A percentile compares a stretch with the other conserved stretches of the same genome.
These are phyloP conservation scores for Oryza nivara DNA, from an alignment of 176 grass and related monocot genomes.

Conservation along the genomic window DNA sequence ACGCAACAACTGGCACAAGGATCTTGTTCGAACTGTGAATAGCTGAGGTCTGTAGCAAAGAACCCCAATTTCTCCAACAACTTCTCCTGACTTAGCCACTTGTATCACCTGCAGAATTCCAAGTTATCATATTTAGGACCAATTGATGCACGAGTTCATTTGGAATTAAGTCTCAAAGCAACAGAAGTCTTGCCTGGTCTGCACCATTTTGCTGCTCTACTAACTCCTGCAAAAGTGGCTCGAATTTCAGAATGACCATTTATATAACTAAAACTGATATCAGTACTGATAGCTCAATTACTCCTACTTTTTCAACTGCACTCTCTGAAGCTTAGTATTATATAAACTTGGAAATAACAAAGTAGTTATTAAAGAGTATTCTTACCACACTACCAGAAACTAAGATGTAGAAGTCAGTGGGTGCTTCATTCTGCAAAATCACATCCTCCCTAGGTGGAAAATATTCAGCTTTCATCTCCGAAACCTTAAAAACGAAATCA, in stretches of 20 bases:
- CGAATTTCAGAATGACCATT: slow-evolving; percentile 39
- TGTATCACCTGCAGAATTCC: slow-evolving; percentile 52
- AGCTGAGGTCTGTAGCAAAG: slow-evolving; percentile 95
- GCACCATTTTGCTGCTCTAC: slow-evolving; percentile 52
- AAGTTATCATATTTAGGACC: slow-evolving; percentile 32
- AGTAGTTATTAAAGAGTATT: not conserved
- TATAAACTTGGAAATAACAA: slow-evolving; percentile 29
- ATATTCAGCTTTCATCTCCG: slow-evolving; percentile 98
- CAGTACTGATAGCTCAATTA: slow-evolving; percentile 24
- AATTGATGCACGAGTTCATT: slow-evolving; percentile 36
- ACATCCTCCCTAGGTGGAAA: slow-evolving; percentile 98
- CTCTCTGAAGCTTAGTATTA: not conserved
- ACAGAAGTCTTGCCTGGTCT: slow-evolving; percentile 62
- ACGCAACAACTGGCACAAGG: slow-evolving; percentile 84
- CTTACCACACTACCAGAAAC: slow-evolving; percentile 81
- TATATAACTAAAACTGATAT: slow-evolving; percentile 6
- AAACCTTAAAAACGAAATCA: slow-evolving; percentile 58
- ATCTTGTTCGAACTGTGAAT: slow-evolving; percentile 89
- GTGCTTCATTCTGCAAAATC: slow-evolving; percentile 96
- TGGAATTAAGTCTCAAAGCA: slow-evolving; percentile 21
- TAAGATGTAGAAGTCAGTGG: slow-evolving; percentile 97
- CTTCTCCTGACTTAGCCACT: slow-evolving; percentile 67
- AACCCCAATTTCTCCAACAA: slow-evolving; percentile 94
- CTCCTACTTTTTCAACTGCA: not conserved
- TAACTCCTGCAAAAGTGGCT: slow-evolving; percentile 72